A percentile compares a stretch with the other conserved stretches of the same genome.
These are phyloP conservation scores for Scheffersomyces illinoinensis DNA, from an alignment of 1,139 yeast genomes.

Conservation along the genomic window DNA sequence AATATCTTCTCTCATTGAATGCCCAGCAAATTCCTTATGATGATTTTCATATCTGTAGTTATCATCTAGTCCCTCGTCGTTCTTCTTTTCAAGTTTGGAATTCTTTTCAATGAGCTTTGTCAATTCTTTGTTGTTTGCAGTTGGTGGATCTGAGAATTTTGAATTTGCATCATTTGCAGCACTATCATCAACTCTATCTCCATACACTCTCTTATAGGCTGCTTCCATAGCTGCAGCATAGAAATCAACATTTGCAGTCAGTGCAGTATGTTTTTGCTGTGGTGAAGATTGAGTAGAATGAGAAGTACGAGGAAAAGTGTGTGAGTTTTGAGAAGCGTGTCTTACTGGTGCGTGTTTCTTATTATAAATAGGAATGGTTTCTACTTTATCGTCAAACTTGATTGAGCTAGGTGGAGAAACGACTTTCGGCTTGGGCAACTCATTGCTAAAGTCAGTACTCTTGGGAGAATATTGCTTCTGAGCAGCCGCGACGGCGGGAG, in stretches of 20 bases:
- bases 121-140: conserved; percentile 1
- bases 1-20: conserved; percentile 34
- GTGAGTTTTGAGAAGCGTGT: background rate
- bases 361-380: conserved; percentile 35
- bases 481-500: background rate
- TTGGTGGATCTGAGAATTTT: conserved; percentile 4
- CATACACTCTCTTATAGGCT: conserved; percentile 44
- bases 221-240: conserved; percentile 43
- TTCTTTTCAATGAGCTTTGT: conserved; percentile 9
- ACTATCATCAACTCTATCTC: conserved; percentile 14
- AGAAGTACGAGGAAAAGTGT: background rate
- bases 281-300: conserved; percentile 1
- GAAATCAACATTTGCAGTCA: conserved; percentile 13
- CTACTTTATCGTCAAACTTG: conserved; percentile 40
- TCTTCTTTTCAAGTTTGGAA: conserved; percentile 7
- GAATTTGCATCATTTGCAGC: background rate
- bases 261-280: background rate
- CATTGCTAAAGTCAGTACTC: background rate
- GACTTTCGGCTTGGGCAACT: conserved; percentile 3
- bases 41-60: conserved; percentile 39
- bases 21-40: conserved; percentile 38
- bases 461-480: background rate
- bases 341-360: background rate
- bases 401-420: conserved; percentile 30
- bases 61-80: conserved; percentile 25